Evolutionary conservation across 2,329 filamentous ascomycete species (phyloP).

Genomic region (Fusarium guadeloupense): DNA sequence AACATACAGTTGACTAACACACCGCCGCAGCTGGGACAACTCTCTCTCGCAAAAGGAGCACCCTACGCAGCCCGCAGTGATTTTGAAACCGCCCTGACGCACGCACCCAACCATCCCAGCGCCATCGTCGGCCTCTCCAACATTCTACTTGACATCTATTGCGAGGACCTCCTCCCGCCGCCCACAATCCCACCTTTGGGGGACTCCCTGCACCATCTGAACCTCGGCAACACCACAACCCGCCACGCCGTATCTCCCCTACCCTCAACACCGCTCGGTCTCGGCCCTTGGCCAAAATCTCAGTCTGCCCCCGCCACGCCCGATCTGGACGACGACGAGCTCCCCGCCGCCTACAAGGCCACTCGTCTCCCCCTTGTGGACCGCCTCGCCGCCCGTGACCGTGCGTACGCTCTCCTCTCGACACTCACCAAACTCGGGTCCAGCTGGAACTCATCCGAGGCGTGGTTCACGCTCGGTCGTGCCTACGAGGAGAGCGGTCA

Average conservation of each 20-base stretch:
- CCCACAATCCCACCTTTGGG: slow-evolving; percentile 60
- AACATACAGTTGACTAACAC: slow-evolving; percentile 10
- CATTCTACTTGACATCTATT: slow-evolving; percentile 87
- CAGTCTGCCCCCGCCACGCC: slow-evolving; percentile 15
- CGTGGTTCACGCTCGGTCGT: slow-evolving; percentile 88
- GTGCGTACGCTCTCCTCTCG: slow-evolving; percentile 85
- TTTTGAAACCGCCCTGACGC: slow-evolving; percentile 84
- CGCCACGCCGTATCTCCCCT: slow-evolving; percentile 41
- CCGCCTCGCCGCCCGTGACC: slow-evolving; percentile 87
- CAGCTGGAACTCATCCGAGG: slow-evolving; percentile 92
- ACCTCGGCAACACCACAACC: background rate
- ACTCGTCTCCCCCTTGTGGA: slow-evolving; percentile 77
- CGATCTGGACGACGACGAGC: slow-evolving; percentile 50
- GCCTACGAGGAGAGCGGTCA: slow-evolving; percentile 90
- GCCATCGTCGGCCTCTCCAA: slow-evolving; percentile 86
- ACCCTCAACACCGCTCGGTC: slow-evolving; percentile 58
- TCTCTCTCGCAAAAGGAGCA: slow-evolving; percentile 68
- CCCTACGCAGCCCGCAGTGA: slow-evolving; percentile 76
- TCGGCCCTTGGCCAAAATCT: slow-evolving; percentile 48
- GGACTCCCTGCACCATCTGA: slow-evolving; percentile 16
- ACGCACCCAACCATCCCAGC: slow-evolving; percentile 80
- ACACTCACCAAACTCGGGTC: slow-evolving; percentile 84
- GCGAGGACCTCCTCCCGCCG: slow-evolving; percentile 69
- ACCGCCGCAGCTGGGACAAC: slow-evolving; percentile 69
- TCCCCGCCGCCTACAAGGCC: slow-evolving; percentile 63